Evolutionary conservation across 2,329 filamentous ascomycete species (phyloP).

Genomic region (Hypoxylon sp.): DNA sequence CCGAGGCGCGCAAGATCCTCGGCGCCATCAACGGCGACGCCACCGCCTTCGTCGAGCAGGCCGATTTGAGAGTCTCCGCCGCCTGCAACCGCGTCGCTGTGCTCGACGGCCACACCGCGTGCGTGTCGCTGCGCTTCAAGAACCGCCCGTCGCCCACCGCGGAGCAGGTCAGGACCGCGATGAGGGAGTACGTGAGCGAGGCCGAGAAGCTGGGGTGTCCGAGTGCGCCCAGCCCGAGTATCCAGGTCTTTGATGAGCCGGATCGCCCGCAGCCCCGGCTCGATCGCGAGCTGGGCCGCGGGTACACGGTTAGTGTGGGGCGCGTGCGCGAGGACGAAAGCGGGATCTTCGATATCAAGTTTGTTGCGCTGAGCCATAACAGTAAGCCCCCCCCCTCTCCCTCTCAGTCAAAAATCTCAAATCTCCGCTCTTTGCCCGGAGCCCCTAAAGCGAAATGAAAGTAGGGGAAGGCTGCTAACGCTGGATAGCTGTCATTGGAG

Average conservation of each 20-base stretch:
- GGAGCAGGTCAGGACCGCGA: constrained; percentile 82
- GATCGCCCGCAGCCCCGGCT: constrained; percentile 93
- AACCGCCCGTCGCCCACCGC: constrained; percentile 80
- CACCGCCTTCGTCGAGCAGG: constrained; percentile 83
- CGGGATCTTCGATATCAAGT: constrained; percentile 94
- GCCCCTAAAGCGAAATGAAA: not conserved
- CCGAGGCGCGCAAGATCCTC: constrained; percentile 94
- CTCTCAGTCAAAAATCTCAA: too few species aligned
- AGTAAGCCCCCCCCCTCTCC: constrained; percentile 61
- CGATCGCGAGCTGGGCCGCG: constrained; percentile 86
- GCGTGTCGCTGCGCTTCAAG: constrained; percentile 87
- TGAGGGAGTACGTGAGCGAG: constrained; percentile 86
- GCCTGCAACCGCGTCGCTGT: constrained; percentile 96
- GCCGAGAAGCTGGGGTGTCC: constrained; percentile 88
- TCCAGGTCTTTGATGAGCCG: constrained; percentile 89
- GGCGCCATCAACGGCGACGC: constrained; percentile 79
- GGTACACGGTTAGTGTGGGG: constrained; percentile 93
- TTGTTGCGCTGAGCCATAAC: constrained; percentile 90
- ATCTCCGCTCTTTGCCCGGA: too few species aligned
- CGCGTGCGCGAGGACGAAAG: constrained; percentile 87
- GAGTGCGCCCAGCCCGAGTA: constrained; percentile 85
- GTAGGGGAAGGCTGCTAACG: constrained; percentile 37
- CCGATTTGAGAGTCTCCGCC: constrained; percentile 81
- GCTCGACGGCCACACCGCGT: constrained; percentile 95
- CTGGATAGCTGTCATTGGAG: constrained; percentile 85